Evolutionary conservation across 352 stramenopile genomes (phyloP), one percentile per base, ranked within the genome.

Genomic region (Phytophthora podocarpi): DNA sequence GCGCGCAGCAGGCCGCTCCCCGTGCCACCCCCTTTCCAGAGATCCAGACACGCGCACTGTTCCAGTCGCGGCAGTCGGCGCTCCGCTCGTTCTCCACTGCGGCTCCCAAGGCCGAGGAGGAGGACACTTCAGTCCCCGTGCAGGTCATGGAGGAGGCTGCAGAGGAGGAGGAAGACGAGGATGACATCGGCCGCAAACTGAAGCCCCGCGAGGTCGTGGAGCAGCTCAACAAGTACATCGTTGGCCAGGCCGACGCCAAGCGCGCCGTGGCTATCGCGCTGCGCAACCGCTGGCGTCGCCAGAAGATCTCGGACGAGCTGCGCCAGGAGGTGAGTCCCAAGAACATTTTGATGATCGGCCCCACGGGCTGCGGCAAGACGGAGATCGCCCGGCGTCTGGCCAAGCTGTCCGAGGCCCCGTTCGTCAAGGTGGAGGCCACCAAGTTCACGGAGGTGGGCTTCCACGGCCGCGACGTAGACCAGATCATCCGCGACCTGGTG

Each of bases 371-470:
- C 55, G 97, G 98, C 43, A 98, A 99, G 78, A 99, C 97, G 8
- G 97, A 99, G 85, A 99, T 99, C 43, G 97, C 97, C 8, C 79
- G 97, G 28, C 90, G 97, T 9, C 91, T 99, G 57, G 97, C 97
- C 15, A 98, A 98, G 74, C 83, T 99, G 24, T 97, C 87, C 30
- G 88, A 99, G 61, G 97, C 97, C 26, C 97, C 97, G 30, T 99
- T 99, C 70, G 90, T 98, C 49, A 99, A 99, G 68, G 88, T 97
- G 26, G 97, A 99, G 72, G 98, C 98, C 7, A 99, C 97, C 30
- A 99, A 99, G 82, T 99, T 99, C 74, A 99, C 97, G 2, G 98
- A 99, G 82, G 97, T 99, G 36, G 98, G 98, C 20, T 99, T 99
- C 71, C 97, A 99, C 75, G 97, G 98, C 41, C 82, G 96, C n/a